Evolutionary conservation across 1,284 basidiomycete genomes (phyloP).

Genomic region (Apiotrichum sp.): DNA sequence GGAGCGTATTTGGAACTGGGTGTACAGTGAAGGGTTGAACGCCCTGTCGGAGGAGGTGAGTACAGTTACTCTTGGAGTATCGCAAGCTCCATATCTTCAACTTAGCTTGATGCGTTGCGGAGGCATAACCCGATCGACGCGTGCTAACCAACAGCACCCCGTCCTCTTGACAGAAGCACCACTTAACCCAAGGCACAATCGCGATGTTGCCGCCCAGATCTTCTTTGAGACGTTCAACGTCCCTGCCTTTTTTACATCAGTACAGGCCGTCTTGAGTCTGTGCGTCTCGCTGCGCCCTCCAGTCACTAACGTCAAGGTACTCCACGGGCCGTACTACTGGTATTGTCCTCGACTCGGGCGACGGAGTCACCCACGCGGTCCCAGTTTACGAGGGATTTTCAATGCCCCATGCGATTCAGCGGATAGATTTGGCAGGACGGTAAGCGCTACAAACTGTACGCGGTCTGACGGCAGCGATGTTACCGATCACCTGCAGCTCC

Average conservation of each 20-base stretch:
- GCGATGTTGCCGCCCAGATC: constrained; percentile 92
- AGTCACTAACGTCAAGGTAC: constrained; percentile 58
- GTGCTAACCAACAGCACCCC: constrained; percentile 63
- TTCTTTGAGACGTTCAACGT: constrained; percentile 99
- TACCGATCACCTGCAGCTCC: constrained; percentile 89
- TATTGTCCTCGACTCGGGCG: constrained; percentile 96
- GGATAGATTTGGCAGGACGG: constrained; percentile 94
- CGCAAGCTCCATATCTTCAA: too few species aligned
- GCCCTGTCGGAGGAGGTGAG: constrained; percentile 90
- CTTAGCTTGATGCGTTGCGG: too few species aligned
- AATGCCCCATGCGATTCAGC: constrained; percentile 94
- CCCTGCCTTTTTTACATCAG: constrained; percentile 91
- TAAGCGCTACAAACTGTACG: constrained; percentile 35
- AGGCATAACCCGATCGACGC: too few species aligned
- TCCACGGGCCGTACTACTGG: constrained; percentile 98
- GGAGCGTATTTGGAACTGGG: constrained; percentile 96
- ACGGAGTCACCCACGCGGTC: constrained; percentile 97
- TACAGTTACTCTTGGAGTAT: constrained; percentile 1
- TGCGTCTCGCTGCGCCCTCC: constrained; percentile 48
- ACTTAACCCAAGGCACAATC: constrained; percentile 86
- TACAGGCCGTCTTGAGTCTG: constrained; percentile 95
- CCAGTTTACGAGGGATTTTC: constrained; percentile 99
- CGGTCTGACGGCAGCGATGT: constrained; percentile 63
- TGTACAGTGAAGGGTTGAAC: constrained; percentile 88
- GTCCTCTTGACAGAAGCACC: constrained; percentile 93